These are phyloP conservation scores for Suillus subalutaceus DNA, from an alignment of 768 basidiomycete genomes.

Conservation along the genomic window DNA sequence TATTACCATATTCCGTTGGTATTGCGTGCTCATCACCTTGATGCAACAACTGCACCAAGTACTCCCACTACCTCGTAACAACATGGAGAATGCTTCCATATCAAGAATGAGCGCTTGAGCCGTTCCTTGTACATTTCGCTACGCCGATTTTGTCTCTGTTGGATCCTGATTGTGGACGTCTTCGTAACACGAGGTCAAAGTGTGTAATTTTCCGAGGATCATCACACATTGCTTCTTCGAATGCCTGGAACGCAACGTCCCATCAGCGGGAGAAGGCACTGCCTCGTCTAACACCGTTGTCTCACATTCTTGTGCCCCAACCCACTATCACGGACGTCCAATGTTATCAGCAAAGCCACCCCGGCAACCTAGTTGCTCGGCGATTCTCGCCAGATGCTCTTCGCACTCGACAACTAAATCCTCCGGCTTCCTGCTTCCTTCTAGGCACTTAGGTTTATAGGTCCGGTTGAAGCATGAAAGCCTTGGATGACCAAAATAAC, in stretches of 20 bases:
- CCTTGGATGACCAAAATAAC: neutral
- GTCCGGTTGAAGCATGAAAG: neutral
- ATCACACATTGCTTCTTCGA: too few species aligned
- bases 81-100: neutral
- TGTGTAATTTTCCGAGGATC: slow-evolving; percentile 5
- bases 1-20: neutral
- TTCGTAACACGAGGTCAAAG: neutral
- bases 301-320: neutral
- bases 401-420: neutral
- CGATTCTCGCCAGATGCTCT: neutral
- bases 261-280: slow-evolving; percentile 1
- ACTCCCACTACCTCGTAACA: neutral
- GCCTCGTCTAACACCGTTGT: neutral
- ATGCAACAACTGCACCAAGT: neutral
- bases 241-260: neutral
- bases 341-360: neutral
- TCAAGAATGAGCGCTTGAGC: neutral
- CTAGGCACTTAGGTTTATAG: slow-evolving; percentile 8
- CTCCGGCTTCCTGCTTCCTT: neutral
- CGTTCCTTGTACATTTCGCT: neutral
- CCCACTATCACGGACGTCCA: neutral
- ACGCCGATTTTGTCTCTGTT: neutral
- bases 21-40: neutral
- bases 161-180: neutral
- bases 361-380: neutral